These are phyloP conservation scores for Cladosporium austrohemisphaericum DNA, from an alignment of 2,329 filamentous ascomycete species.

Conservation along the genomic window DNA sequence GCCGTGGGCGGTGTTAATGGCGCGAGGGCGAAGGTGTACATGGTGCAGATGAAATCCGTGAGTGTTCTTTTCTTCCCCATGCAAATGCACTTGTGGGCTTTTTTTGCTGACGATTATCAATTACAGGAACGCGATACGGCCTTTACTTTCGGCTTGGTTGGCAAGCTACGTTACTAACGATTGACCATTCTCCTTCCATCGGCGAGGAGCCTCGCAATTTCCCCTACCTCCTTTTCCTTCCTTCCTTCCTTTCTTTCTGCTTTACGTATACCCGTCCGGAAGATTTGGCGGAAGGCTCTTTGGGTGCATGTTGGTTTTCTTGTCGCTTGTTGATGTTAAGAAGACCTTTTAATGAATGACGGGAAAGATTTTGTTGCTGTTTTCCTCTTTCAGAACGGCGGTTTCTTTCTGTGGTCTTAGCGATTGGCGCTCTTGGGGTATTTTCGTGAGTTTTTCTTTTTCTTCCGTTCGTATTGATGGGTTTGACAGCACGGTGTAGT, in stretches of 20 bases:
- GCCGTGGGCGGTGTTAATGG: constrained; percentile 55
- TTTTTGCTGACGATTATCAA: constrained; percentile 15
- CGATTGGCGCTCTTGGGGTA: no score
- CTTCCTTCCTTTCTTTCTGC: not conserved
- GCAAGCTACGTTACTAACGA: constrained; percentile 46
- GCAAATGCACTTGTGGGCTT: not conserved
- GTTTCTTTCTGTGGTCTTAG: no score
- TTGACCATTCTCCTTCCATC: no score
- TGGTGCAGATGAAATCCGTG: constrained; percentile 51
- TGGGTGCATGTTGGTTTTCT: not conserved
- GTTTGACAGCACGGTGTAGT: no score
- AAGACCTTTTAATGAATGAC: not conserved
- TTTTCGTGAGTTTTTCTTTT: no score
- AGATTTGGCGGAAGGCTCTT: no score
- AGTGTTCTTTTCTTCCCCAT: constrained; percentile 19
- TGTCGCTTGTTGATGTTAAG: not conserved
- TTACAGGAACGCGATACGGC: constrained; percentile 46
- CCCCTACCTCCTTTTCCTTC: not conserved
- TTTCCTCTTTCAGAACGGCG: constrained; percentile 2
- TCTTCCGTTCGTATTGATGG: no score
- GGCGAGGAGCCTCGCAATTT: no score
- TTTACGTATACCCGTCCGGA: not conserved
- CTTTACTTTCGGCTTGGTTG: constrained; percentile 47
- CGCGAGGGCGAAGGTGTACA: constrained; percentile 57
- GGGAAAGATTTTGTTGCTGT: not conserved